Percentiles rank a stretch among this genome's conserved stretches.
Evolutionary conservation across 2,329 filamentous ascomycete genomes (phyloP).

Genomic region (Cladosporium sp.): DNA sequence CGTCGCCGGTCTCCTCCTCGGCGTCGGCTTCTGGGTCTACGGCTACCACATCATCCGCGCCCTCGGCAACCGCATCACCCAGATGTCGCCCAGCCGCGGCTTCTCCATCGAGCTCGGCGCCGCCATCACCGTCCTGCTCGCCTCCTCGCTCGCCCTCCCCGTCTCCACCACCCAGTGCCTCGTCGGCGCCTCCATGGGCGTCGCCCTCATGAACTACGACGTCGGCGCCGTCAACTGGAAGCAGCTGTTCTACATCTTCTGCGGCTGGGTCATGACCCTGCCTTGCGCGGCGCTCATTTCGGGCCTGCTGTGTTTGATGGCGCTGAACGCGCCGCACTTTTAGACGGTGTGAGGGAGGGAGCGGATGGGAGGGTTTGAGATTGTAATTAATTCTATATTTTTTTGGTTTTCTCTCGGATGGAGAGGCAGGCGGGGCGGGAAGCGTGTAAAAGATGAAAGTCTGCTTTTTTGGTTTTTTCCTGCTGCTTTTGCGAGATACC

Average conservation of each 20-base stretch:
- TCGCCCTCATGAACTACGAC: conserved; percentile 54
- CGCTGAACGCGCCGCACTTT: conserved; percentile 33
- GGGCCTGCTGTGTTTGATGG: conserved; percentile 49
- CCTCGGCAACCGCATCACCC: conserved; percentile 54
- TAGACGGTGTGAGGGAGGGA: not conserved
- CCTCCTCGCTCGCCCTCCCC: conserved; percentile 55
- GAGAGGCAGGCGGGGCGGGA: too few species aligned
- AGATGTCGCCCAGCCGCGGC: conserved; percentile 54
- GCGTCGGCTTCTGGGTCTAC: conserved; percentile 54
- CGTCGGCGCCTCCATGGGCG: conserved; percentile 55
- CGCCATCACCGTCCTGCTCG: conserved; percentile 56
- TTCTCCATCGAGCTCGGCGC: conserved; percentile 56
- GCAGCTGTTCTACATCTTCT: conserved; percentile 54
- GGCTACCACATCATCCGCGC: conserved; percentile 59
- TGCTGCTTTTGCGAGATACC: too few species aligned
- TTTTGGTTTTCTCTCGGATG: too few species aligned
- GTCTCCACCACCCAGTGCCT: conserved; percentile 60
- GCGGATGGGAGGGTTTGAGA: too few species aligned
- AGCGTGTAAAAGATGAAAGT: too few species aligned
- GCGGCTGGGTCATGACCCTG: conserved; percentile 56
- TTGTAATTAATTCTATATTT: too few species aligned
- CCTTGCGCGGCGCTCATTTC: conserved; percentile 50
- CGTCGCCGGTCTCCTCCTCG: conserved; percentile 47
- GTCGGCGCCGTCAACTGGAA: conserved; percentile 56
- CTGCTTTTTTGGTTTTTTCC: too few species aligned